Conservation (phyloP, 2,329 filamentous ascomycete genomes). For the Fusarium musae region DNA sequence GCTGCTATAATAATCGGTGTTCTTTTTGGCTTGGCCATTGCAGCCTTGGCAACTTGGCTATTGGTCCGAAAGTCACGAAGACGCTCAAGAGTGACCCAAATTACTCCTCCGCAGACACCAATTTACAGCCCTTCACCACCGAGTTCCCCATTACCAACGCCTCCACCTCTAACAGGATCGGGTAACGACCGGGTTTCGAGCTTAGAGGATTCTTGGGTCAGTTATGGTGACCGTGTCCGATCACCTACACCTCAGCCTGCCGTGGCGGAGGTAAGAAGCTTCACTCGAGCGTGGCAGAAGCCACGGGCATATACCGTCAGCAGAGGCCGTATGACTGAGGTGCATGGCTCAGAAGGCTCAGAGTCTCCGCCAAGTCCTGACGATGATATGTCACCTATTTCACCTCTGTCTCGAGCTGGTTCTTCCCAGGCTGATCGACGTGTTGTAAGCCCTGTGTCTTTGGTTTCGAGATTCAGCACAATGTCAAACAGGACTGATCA, state of each 20-base stretch:
- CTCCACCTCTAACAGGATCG: conserved; percentile 5
- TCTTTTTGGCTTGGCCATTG: conserved; percentile 1
- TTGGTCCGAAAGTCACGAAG: conserved; percentile 11
- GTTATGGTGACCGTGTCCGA: conserved; percentile 30
- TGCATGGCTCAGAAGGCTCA: conserved; percentile 5
- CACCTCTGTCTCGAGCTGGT: conserved; percentile 6
- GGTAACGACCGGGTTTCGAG: conserved; percentile 6
- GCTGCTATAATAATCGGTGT: conserved; percentile 34
- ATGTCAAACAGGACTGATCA: conserved; percentile 3
- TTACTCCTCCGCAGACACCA: background rate
- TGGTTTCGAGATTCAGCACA: conserved; percentile 16
- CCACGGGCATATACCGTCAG: conserved; percentile 39
- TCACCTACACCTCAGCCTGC: conserved; percentile 43
- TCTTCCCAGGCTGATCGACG: background rate
- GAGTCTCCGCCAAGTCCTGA: background rate
- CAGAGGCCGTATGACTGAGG: conserved; percentile 11
- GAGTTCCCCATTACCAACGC: background rate
- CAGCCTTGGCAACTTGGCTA: conserved; percentile 21
- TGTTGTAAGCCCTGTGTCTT: conserved; percentile 16
- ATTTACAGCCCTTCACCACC: background rate
- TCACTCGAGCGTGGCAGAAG: conserved; percentile 36
- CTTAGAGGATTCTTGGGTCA: conserved; percentile 28
- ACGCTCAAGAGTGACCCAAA: background rate
- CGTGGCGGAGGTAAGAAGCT: conserved; percentile 40
- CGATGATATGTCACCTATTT: conserved; percentile 6